These are phyloP conservation scores for Mentha longifolia DNA, from an alignment of 257 asterid species.

Conservation along the genomic window DNA sequence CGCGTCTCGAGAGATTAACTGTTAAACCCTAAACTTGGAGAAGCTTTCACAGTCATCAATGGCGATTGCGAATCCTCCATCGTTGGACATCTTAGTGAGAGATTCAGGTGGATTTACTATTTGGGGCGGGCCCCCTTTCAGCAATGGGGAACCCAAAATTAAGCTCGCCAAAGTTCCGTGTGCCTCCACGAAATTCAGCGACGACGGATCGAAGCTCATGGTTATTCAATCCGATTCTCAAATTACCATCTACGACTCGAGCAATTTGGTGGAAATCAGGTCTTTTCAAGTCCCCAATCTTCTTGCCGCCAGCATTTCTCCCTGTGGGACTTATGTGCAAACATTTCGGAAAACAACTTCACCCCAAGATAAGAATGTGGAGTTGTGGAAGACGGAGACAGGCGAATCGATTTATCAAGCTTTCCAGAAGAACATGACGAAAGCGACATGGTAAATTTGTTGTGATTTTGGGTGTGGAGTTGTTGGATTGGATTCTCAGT, in stretches of 20 bases:
- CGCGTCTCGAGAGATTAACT: too few species aligned
- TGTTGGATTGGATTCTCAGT: slow-evolving; percentile 19
- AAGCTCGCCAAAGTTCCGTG: slow-evolving; percentile 68
- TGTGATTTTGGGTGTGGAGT: slow-evolving; percentile 20
- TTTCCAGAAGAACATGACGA: slow-evolving; percentile 83
- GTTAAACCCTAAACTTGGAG: slow-evolving; percentile 33
- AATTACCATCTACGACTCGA: slow-evolving; percentile 64
- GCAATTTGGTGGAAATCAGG: slow-evolving; percentile 61
- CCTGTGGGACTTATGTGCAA: slow-evolving; percentile 83
- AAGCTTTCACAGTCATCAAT: slow-evolving; percentile 43
- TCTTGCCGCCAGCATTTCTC: slow-evolving; percentile 88
- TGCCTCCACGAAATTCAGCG: slow-evolving; percentile 69
- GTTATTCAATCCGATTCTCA: slow-evolving; percentile 58
- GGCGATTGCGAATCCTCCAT: slow-evolving; percentile 59
- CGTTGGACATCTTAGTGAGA: slow-evolving; percentile 73
- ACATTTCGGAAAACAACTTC: slow-evolving; percentile 76
- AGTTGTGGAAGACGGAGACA: slow-evolving; percentile 63
- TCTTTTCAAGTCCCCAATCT: slow-evolving; percentile 65
- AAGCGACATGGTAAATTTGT: slow-evolving; percentile 68
- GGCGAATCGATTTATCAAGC: slow-evolving; percentile 75
- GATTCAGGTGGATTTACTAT: slow-evolving; percentile 72
- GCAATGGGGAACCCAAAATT: slow-evolving; percentile 62
- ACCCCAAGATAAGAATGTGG: slow-evolving; percentile 81
- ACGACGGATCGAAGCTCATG: slow-evolving; percentile 87
- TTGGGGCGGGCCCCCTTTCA: slow-evolving; percentile 92